phyloP scores from a whole-genome alignment of 331 rosid genomes.

The Telfairia occidentalis region DNA sequence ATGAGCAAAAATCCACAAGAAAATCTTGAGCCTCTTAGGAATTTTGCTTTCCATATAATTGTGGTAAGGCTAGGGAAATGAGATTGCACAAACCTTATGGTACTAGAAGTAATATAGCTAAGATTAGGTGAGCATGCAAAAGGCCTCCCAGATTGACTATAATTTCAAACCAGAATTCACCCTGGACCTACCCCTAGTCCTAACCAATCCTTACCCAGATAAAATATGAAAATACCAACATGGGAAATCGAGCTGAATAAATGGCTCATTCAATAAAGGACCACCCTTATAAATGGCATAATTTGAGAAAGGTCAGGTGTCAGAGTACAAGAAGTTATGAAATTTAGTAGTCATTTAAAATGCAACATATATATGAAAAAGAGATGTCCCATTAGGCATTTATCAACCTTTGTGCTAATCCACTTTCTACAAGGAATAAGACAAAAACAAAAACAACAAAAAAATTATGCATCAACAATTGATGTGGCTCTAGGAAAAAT shows the following conservation, averaged over 20 bases:
- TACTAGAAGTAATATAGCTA: too few species aligned
- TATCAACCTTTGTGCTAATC: background rate
- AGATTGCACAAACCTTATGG: too few species aligned
- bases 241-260: background rate
- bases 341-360: background rate
- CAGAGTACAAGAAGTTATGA: background rate
- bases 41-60: too few species aligned
- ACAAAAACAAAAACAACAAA: too few species aligned
- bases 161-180: background rate
- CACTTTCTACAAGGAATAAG: background rate
- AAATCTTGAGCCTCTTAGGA: too few species aligned
- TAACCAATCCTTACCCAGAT: background rate
- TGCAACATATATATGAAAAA: too few species aligned
- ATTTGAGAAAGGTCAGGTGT: background rate
- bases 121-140: background rate
- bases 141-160: background rate
- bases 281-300: background rate
- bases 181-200: background rate
- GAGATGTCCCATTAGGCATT: too few species aligned
- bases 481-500: too few species aligned
- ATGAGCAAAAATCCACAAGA: too few species aligned
- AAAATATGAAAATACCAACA: background rate
- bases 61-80: too few species aligned
- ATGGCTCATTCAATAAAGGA: background rate
- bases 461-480: too few species aligned